Base-by-base conservation (phyloP, 495 filamentous ascomycete genomes). In the Platismatia glauca region DNA sequence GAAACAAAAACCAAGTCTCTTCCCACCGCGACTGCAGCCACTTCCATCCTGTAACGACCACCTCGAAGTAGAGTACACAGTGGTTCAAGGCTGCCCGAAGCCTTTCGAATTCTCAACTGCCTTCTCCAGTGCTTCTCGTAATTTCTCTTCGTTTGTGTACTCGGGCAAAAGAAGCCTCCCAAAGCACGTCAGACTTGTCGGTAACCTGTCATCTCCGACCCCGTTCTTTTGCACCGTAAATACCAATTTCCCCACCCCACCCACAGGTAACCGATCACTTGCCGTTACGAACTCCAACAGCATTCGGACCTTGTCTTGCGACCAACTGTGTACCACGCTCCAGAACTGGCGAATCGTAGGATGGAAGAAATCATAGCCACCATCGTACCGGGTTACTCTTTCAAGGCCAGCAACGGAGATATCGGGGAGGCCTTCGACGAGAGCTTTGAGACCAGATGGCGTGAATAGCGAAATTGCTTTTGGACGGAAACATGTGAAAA, bases 221-320 rank as follows among this genome's bases (percentile, higher is more conserved):
- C 89, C 91, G 70, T 90, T 90, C 66, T 83, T 86, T 75, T 92
- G 86, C 37, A 98, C 78, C 38, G 86, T 81, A 72, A 98, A 97
- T 74, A 85, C 83, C 55, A 97, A 77, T 64, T 85, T 89, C 63
- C 80, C 78, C 63, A 89, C 81, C 15, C 93, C 93, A 43, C 87
- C 89, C 1, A 95, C 88, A 0, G 94, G 94, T 8, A 97, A 79
- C 12, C 94, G 84, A 71, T 96, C 91, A 72, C 86, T 92, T 6
- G 91, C 91, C 29, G 94, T 98, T 29, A 97, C 92, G 66, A 98
- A 98, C 71, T 97, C 91, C 60, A 98, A 77, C 55, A 98, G 76
- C 68, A 80, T 80, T 38, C 83, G 79, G 69, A 86, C 86, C 76
- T 86, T 84, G 55, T 80, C 79, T n/a, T 86, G 77, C 38, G 65